phyloP scores from a whole-genome alignment of 768 basidiomycete genomes.

The Mycena alexandri region DNA sequence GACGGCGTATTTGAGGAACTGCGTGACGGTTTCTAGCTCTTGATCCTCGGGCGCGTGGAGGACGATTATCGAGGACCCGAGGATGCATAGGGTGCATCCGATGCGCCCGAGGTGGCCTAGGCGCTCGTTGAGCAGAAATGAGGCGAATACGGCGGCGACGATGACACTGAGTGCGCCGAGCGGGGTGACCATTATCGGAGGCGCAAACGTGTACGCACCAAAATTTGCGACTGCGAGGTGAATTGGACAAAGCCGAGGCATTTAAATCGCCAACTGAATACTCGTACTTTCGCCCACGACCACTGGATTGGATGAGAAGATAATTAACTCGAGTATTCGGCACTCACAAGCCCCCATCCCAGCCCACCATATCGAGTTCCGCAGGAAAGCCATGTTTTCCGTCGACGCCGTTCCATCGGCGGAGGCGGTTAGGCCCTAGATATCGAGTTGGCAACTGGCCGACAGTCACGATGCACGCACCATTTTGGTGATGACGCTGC shows the following conservation, averaged over 20 bases:
- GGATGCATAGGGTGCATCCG: constrained; percentile 84
- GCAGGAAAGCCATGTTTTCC: constrained; percentile 87
- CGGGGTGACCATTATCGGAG: constrained; percentile 96
- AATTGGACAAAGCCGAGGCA: neutral
- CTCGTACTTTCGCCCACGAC: constrained; percentile 87
- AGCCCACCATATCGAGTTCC: constrained; percentile 96
- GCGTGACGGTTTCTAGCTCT: constrained; percentile 91
- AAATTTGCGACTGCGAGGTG: constrained; percentile 78
- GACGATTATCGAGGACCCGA: constrained; percentile 94
- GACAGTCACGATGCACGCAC: constrained; percentile 49
- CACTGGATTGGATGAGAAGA: constrained; percentile 63
- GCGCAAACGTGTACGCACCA: constrained; percentile 97
- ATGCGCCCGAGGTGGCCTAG: constrained; percentile 92
- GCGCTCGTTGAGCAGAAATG: constrained; percentile 92
- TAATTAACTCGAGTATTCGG: constrained; percentile 1
- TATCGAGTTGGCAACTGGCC: too few relatives aligned
- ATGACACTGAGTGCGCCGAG: constrained; percentile 95
- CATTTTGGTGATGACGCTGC: constrained; percentile 99
- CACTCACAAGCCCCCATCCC: constrained; percentile 90
- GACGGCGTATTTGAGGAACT: constrained; percentile 89
- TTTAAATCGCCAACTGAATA: neutral
- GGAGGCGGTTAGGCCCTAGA: constrained; percentile 90
- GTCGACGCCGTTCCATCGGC: constrained; percentile 68
- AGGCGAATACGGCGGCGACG: constrained; percentile 85
- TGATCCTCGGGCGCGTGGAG: constrained; percentile 97